Conservation (phyloP, 257 asterid species). For the Lavandula angustifolia region DNA sequence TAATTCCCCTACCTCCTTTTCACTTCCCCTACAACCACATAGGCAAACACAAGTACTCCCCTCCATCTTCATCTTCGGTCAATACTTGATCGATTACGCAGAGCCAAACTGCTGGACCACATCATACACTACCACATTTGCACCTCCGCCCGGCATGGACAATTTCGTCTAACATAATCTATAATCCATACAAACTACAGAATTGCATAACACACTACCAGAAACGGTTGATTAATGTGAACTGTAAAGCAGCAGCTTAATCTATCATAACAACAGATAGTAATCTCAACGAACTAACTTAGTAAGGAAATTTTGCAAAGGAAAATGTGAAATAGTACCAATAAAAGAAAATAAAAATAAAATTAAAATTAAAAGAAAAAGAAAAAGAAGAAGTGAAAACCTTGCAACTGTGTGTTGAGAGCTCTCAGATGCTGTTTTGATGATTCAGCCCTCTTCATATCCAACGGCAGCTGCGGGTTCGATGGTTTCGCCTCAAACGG, state of each 20-base stretch:
- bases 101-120: no score
- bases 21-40: no score
- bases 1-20: no score
- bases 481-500: slow-evolving; percentile 53
- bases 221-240: not conserved
- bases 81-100: no score
- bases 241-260: not conserved
- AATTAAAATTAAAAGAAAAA: not conserved
- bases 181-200: slow-evolving; percentile 3
- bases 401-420: slow-evolving; percentile 91
- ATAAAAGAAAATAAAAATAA: no score
- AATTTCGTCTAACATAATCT: not conserved
- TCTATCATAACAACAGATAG: not conserved
- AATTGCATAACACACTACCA: not conserved
- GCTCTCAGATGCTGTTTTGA: slow-evolving; percentile 94
- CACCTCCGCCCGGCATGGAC: not conserved
- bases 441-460: slow-evolving; percentile 75
- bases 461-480: slow-evolving; percentile 52
- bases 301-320: not conserved
- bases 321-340: not conserved
- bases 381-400: slow-evolving; percentile 35
- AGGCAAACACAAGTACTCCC: no score
- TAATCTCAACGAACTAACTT: not conserved
- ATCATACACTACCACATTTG: slow-evolving; percentile 20
- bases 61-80: no score